Conservation (phyloP, 139 green algal genomes). For the Pseudopediastrum boryanum region DNA sequence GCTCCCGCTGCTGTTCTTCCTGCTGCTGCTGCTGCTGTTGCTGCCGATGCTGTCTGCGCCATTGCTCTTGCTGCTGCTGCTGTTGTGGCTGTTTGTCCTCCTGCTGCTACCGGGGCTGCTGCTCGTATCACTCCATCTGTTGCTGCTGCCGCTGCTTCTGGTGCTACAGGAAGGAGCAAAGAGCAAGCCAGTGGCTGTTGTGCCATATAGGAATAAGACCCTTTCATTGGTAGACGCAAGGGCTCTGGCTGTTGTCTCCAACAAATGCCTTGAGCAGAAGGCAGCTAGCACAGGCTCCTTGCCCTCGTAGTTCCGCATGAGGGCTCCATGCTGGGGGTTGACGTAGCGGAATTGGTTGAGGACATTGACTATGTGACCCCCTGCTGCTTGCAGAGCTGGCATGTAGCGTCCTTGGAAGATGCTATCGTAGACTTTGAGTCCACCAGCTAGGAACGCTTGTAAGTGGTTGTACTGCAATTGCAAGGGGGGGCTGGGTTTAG, state of each 20-base stretch:
- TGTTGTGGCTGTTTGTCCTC: no score
- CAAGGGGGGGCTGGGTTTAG: background rate
- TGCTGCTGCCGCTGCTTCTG: no score
- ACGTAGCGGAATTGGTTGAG: background rate
- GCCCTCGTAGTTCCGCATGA: background rate
- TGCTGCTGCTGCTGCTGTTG: no score
- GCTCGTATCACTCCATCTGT: no score
- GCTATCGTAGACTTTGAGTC: background rate
- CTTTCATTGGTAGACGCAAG: constrained; percentile 4
- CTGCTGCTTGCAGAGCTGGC: background rate
- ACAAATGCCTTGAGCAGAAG: background rate
- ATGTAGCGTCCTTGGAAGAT: background rate
- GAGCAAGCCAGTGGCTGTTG: background rate
- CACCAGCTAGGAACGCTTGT: background rate
- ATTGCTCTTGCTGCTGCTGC: no score
- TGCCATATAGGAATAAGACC: constrained; percentile 12
- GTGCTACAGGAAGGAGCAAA: no score
- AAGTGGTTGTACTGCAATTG: constrained; percentile 18
- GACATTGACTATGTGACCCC: background rate
- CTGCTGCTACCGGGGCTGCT: no score
- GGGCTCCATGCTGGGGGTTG: background rate
- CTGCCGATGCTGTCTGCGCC: no score
- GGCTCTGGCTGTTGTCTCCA: constrained; percentile 6
- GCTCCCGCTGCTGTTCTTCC: no score
- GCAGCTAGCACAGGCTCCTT: background rate